Evolutionary conservation across 495 filamentous ascomycete genomes (phyloP).

Genomic region (Paragyromitra xinjiangensis): DNA sequence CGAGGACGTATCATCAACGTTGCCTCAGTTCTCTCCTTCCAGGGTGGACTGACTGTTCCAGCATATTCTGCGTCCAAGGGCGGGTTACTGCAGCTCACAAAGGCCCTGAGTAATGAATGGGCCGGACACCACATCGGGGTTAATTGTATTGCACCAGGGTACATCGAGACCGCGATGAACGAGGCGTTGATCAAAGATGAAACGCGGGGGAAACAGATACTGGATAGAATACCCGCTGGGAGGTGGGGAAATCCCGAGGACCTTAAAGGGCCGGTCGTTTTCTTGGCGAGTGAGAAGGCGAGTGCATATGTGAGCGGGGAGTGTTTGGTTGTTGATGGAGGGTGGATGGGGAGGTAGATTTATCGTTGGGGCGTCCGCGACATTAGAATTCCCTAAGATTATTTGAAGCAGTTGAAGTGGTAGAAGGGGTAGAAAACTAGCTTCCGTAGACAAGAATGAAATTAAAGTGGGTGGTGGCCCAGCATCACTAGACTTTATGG

Average conservation of each 20-base stretch:
- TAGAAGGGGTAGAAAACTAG: background rate
- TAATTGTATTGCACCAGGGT: slow-evolving; percentile 77
- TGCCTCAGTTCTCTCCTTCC: slow-evolving; percentile 84
- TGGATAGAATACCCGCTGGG: slow-evolving; percentile 83
- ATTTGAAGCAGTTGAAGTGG: background rate
- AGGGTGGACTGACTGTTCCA: slow-evolving; percentile 88
- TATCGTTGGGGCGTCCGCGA: background rate
- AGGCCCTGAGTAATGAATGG: slow-evolving; percentile 90
- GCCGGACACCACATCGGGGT: slow-evolving; percentile 77
- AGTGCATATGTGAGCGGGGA: slow-evolving; percentile 85
- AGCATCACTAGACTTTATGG: background rate
- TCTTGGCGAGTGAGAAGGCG: slow-evolving; percentile 72
- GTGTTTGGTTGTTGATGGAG: slow-evolving; percentile 83
- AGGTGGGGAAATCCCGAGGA: slow-evolving; percentile 89
- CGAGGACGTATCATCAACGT: slow-evolving; percentile 83
- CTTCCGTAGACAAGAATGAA: background rate
- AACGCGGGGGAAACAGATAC: slow-evolving; percentile 74
- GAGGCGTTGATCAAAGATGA: slow-evolving; percentile 77
- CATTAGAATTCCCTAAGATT: background rate
- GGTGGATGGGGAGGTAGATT: slow-evolving; percentile 86
- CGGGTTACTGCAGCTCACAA: slow-evolving; percentile 85
- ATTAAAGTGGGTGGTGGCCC: background rate
- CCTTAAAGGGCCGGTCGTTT: slow-evolving; percentile 85
- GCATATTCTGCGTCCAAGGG: slow-evolving; percentile 92
- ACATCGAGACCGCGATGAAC: slow-evolving; percentile 92